A percentile compares a stretch with the other conserved stretches of the same genome.
Conservation (phyloP, 257 asterid species). For the Nicotiana undulata region DNA sequence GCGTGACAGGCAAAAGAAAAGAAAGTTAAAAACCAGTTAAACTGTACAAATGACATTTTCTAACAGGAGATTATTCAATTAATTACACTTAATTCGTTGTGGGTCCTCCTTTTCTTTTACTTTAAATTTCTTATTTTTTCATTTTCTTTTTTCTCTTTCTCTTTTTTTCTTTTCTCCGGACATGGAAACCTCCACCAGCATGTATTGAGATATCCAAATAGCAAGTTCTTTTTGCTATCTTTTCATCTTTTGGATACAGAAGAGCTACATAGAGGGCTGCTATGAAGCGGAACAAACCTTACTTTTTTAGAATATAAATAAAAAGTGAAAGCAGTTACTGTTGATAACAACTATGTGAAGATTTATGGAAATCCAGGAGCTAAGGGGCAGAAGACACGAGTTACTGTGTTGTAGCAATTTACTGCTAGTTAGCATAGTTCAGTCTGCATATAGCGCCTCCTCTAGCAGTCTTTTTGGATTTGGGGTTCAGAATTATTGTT, state of each 20-base stretch:
- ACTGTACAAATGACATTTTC: background rate
- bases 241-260: background rate
- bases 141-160: background rate
- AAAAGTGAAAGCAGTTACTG: background rate
- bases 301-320: background rate
- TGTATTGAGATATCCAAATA: background rate
- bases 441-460: background rate
- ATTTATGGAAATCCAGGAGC: background rate
- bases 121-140: background rate
- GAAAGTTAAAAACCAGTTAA: background rate
- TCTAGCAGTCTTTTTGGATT: background rate
- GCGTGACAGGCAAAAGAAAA: background rate
- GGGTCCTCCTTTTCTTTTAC: background rate
- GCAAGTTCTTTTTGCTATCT: background rate
- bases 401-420: background rate
- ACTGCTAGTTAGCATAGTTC: background rate
- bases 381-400: background rate
- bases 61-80: background rate
- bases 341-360: background rate
- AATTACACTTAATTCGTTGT: background rate
- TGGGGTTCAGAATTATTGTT: background rate
- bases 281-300: background rate
- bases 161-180: background rate
- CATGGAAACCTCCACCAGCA: background rate
- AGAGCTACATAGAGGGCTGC: background rate